Evolutionary conservation across 768 basidiomycete species (phyloP).

Genomic region (Macrolepiota dolichaula): DNA sequence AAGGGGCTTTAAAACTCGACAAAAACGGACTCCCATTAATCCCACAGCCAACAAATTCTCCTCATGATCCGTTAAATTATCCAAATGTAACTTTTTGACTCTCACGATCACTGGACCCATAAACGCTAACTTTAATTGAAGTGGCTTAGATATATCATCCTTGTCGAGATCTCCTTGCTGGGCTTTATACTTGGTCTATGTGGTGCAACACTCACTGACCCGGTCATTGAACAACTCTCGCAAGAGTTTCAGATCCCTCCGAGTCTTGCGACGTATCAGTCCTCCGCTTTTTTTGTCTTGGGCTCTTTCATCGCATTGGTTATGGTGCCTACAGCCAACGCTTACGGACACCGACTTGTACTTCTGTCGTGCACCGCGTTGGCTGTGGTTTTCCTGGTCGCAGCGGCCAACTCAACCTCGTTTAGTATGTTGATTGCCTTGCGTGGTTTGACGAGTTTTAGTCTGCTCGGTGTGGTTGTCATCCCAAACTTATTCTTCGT

Average conservation of each 20-base stretch:
- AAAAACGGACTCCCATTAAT: constrained; percentile 34
- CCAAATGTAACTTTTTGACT: neutral
- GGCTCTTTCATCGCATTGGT: neutral
- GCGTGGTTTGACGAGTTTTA: constrained; percentile 27
- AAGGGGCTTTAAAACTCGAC: constrained; percentile 25
- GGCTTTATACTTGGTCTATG: neutral
- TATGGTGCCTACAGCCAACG: neutral
- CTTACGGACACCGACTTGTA: neutral
- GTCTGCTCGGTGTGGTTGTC: constrained; percentile 33
- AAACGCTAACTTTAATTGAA: neutral
- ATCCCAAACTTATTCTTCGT: constrained; percentile 33
- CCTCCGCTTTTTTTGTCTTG: neutral
- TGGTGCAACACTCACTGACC: neutral
- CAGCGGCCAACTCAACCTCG: constrained; percentile 27
- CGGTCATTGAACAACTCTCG: neutral
- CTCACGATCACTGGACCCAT: neutral
- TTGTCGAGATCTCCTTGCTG: neutral
- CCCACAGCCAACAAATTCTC: constrained; percentile 37
- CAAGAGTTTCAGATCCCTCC: neutral
- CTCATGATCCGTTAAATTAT: constrained; percentile 13
- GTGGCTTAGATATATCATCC: constrained; percentile 2
- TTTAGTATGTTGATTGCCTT: constrained; percentile 25
- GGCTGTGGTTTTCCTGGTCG: constrained; percentile 27
- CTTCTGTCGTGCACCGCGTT: constrained; percentile 30
- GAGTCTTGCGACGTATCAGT: neutral